Base-by-base conservation (phyloP, 2,329 filamentous ascomycete species). In the Macrophomina phaseolina region DNA sequence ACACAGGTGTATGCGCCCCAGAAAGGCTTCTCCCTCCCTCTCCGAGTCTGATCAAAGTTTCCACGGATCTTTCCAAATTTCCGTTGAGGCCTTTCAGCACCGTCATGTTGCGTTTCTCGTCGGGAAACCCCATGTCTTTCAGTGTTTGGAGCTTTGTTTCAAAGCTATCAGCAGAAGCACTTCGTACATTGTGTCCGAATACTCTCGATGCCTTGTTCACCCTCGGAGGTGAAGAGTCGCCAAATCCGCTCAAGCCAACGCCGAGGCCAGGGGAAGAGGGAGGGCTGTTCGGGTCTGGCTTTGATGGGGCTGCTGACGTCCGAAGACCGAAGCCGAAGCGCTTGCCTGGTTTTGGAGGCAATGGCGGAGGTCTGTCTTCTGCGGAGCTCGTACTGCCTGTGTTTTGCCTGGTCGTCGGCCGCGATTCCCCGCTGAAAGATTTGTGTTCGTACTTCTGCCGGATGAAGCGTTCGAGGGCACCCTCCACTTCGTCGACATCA, bases 391-490 rank as follows among this genome's bases (percentile, higher is more conserved):
- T 85, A 69, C 86, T 87, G 67, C 85, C 86, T 6, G 86, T 84
- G 71, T 88, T 83, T 68, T 86, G 81, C 73, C 84, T 80, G 70
- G 82, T 83, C 60, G 74, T 73, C 30, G 81, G 76, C 40, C 76
- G 73, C 28, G 76, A 74, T 51, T 74, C 74, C 55, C 74, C 74
- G 68, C 78, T 75, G 70, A 87, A 83, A 14, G 83, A 80, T 67
- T 85, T 83, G 72, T 90, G 89, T 76, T 94, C 89, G 79, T 99
- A 99, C 79, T 99, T 99, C 75, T 94, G 90, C 68, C 94, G 86
- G 71, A 99, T 97, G 78, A 94, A 98, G 68, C 92, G 88, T 80
- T 99, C 95, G 91, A 99, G 95, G 34, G 91, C 93, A 11, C 92
- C 91, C 77, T 99, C 94, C 58, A 91, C 91, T 81, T 98, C 94